phyloP scores from a whole-genome alignment of 768 basidiomycete genomes.

The Mycena leptocephala region DNA sequence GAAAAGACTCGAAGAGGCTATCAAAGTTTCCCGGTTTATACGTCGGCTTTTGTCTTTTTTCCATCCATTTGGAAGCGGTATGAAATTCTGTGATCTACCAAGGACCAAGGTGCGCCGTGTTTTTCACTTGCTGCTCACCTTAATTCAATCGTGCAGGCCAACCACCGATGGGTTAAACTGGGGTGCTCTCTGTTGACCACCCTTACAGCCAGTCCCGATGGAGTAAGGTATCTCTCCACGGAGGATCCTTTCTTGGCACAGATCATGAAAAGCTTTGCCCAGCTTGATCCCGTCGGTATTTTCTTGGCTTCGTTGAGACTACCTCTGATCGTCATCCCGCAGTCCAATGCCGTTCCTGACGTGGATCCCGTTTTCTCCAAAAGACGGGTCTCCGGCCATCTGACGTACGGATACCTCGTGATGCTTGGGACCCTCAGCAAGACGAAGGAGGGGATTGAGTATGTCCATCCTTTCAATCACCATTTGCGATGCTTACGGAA shows the following conservation, averaged over 20 bases:
- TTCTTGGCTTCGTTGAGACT: neutral
- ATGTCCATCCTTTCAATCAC: conserved; percentile 32
- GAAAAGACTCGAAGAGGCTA: conserved; percentile 94
- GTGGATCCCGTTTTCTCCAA: conserved; percentile 91
- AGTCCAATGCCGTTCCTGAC: conserved; percentile 83
- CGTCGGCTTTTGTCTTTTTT: conserved; percentile 95
- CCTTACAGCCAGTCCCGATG: conserved; percentile 87
- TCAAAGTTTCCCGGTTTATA: conserved; percentile 91
- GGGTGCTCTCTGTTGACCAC: conserved; percentile 89
- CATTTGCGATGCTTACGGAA: conserved; percentile 4
- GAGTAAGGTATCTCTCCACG: conserved; percentile 81
- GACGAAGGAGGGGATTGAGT: conserved; percentile 92
- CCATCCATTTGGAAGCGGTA: conserved; percentile 85
- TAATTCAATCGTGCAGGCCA: conserved; percentile 64
- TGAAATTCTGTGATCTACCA: conserved; percentile 86
- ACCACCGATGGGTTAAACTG: conserved; percentile 88
- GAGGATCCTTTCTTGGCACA: conserved; percentile 93
- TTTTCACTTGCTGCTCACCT: neutral
- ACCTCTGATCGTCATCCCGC: neutral
- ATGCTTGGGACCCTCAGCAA: conserved; percentile 95
- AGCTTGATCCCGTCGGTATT: conserved; percentile 88
- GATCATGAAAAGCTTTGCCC: conserved; percentile 89
- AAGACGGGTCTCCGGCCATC: conserved; percentile 82
- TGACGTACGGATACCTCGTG: conserved; percentile 95
- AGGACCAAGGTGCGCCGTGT: conserved; percentile 69